Evolutionary conservation across 148 eudicot species (phyloP).

Genomic region (Diospyros kaki): DNA sequence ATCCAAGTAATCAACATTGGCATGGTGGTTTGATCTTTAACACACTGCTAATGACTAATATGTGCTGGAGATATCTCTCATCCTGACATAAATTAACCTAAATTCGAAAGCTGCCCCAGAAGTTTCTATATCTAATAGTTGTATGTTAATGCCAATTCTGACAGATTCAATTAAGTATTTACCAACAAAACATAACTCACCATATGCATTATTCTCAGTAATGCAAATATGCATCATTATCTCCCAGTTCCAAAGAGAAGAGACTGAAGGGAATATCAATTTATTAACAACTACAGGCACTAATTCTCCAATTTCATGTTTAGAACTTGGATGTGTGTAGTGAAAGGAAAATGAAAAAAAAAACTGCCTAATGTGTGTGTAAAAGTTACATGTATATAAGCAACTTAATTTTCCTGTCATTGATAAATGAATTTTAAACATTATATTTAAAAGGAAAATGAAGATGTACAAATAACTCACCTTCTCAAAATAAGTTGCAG

Average conservation of each 20-base stretch:
- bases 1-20: background rate
- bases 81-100: background rate
- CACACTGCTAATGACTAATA: background rate
- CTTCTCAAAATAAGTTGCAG: conserved; percentile 93
- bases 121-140: background rate
- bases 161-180: background rate
- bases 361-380: no score
- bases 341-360: no score
- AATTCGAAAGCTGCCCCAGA: background rate
- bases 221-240: background rate
- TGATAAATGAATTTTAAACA: no score
- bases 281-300: background rate
- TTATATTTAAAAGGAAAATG: no score
- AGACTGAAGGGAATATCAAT: background rate
- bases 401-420: no score
- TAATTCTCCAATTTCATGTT: background rate
- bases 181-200: background rate
- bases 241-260: background rate
- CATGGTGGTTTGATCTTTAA: no score
- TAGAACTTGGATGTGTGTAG: no score
- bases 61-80: background rate
- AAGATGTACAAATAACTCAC: conserved; percentile 24
- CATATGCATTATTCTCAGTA: background rate
- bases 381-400: no score
- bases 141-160: no score